Evolutionary conservation across 2,329 filamentous ascomycete genomes (phyloP).

Genomic region (Colletotrichum sp.): DNA sequence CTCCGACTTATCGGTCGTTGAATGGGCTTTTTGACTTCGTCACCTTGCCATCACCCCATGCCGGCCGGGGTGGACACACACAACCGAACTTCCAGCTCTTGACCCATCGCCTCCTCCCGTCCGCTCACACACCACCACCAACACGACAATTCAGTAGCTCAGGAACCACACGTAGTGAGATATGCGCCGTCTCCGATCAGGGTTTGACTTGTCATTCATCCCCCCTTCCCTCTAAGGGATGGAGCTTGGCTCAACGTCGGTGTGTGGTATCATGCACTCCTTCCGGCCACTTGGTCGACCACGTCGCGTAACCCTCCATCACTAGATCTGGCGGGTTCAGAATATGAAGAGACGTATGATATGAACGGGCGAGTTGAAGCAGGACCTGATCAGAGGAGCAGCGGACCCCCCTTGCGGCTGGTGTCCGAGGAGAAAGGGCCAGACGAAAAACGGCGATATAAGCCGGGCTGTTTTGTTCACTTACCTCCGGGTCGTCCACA

Average conservation of each 20-base stretch:
- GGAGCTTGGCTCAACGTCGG: background rate
- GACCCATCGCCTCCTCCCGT: background rate
- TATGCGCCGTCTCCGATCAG: background rate
- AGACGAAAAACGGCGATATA: background rate
- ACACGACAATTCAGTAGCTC: background rate
- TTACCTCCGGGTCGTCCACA: slow-evolving; percentile 13
- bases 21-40: background rate
- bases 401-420: background rate
- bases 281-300: slow-evolving; percentile 6
- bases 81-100: background rate
- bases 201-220: background rate
- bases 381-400: background rate
- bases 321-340: background rate
- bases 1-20: background rate
- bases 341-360: background rate
- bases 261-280: background rate
- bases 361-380: background rate
- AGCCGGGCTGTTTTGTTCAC: background rate
- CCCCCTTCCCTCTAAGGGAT: background rate
- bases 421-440: background rate
- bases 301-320: background rate
- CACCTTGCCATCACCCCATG: slow-evolving; percentile 2
- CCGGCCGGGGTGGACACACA: background rate
- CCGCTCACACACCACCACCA: background rate
- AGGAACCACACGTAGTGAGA: background rate